Evolutionary conservation across 495 filamentous ascomycete genomes (phyloP).

Genomic region (Penicillium argentinense): DNA sequence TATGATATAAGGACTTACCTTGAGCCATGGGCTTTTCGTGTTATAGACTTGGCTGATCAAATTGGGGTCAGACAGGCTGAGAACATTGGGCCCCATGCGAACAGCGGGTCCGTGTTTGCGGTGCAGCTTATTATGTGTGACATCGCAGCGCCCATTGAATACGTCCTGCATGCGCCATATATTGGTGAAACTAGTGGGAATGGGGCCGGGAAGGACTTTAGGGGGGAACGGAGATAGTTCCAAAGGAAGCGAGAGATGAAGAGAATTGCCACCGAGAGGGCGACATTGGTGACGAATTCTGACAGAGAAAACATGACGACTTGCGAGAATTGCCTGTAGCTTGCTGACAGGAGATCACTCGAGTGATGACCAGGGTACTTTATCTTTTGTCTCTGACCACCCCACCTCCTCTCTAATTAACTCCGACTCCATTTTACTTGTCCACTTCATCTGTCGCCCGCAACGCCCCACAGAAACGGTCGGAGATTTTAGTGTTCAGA

Average conservation of each 20-base stretch:
- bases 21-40: slow-evolving; percentile 31
- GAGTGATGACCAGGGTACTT: no score
- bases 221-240: slow-evolving; percentile 22
- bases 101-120: slow-evolving; percentile 34
- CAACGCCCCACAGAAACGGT: no score
- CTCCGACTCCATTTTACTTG: no score
- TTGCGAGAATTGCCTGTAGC: not conserved
- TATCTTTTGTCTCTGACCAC: no score
- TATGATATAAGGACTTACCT: no score
- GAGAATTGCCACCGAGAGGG: slow-evolving; percentile 10
- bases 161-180: slow-evolving; percentile 31
- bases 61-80: slow-evolving; percentile 37
- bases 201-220: slow-evolving; percentile 29
- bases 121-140: slow-evolving; percentile 31
- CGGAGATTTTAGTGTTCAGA: no score
- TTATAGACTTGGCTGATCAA: slow-evolving; percentile 33
- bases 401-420: no score
- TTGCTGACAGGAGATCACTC: not conserved
- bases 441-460: no score
- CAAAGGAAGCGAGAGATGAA: slow-evolving; percentile 20
- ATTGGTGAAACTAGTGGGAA: slow-evolving; percentile 23
- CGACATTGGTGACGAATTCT: slow-evolving; percentile 9
- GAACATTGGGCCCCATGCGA: slow-evolving; percentile 35
- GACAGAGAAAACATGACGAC: slow-evolving; percentile 5
- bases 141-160: slow-evolving; percentile 25